Evolutionary conservation across 176 grass and related monocot species (phyloP), one percentile per base, ranked within the genome.

Genomic region (Zea mays): DNA sequence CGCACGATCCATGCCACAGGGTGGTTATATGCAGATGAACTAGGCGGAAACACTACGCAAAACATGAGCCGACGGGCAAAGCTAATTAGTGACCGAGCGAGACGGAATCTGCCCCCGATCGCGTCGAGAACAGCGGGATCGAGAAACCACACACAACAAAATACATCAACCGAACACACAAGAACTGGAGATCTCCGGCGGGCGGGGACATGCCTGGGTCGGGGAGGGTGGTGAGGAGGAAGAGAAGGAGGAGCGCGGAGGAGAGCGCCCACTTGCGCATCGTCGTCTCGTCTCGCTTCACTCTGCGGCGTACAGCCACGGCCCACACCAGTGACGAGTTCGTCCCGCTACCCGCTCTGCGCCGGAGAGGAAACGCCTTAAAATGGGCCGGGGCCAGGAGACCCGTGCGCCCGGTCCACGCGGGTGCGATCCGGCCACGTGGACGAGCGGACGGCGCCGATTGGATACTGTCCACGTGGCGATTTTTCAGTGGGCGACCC

Each of bases 211-310:
- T 89, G 88, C 95, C 95, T 90, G 83, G 91, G 86, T 85, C 91
- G 50, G 91, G 89, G 65, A 98, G 67, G 0, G 83, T 86, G 41
- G 95, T 88, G 81, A 98, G 87, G 79, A 98, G 87, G 79, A 98
- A 54, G 39, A 94, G 77, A 54, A 98, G 89, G 73, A 98, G 91
- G 35, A 98, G 87, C 69, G 86, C 86, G 73, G 81, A 83, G 48
- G 87, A 84, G 69, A 98, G 78, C 61, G 87, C 89, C 89, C 87
- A 94, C 87, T 88, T 98, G 36, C 91, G 82, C 95, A 98, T 98
- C 76, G 63, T 79, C 57, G 20, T 3, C 6, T 56, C 52, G 52
- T 17, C 17, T 55, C 52, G 71, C 82, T 71, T 79, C 75, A 69
- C 75, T 78, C 80, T 19, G 65, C 72, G 5, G 1, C 62, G 9